These are phyloP conservation scores for sorghum (Sorghum bicolor) DNA, from an alignment of 176 grass and related monocot species.

Conservation along the genomic window DNA sequence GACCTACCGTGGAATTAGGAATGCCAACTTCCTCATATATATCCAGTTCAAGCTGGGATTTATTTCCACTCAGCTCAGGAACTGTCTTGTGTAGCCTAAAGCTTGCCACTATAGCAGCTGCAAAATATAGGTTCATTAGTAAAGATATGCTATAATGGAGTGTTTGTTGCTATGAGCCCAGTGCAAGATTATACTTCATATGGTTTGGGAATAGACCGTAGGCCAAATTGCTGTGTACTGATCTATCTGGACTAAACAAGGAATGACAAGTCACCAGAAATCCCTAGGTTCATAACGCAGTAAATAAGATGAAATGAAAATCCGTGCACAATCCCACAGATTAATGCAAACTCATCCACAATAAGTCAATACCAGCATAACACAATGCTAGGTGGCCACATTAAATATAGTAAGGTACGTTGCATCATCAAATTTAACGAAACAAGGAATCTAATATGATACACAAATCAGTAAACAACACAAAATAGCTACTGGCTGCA, in stretches of 20 bases:
- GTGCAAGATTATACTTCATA: background rate
- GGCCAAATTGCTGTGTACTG: background rate
- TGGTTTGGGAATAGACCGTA: background rate
- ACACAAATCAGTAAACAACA: background rate
- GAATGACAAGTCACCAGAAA: background rate
- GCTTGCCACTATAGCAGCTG: conserved; percentile 90
- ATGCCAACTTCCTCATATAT: conserved; percentile 93
- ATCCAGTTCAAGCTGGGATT: conserved; percentile 68
- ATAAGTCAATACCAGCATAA: background rate
- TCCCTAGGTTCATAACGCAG: background rate
- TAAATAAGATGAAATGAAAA: background rate
- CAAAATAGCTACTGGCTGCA: background rate
- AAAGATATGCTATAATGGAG: background rate
- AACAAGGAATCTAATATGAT: background rate
- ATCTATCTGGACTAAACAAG: background rate
- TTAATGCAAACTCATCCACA: background rate
- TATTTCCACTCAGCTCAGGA: conserved; percentile 53
- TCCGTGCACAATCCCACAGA: background rate
- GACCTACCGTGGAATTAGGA: conserved; percentile 65
- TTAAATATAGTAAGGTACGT: background rate
- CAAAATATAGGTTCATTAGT: conserved; percentile 14
- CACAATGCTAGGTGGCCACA: background rate
- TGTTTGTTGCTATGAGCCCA: background rate
- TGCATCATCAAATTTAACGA: background rate
- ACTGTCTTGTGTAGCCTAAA: conserved; percentile 79